Conservation (phyloP, 1,139 yeast genomes). For the Scheffersomyces titani region DNA sequence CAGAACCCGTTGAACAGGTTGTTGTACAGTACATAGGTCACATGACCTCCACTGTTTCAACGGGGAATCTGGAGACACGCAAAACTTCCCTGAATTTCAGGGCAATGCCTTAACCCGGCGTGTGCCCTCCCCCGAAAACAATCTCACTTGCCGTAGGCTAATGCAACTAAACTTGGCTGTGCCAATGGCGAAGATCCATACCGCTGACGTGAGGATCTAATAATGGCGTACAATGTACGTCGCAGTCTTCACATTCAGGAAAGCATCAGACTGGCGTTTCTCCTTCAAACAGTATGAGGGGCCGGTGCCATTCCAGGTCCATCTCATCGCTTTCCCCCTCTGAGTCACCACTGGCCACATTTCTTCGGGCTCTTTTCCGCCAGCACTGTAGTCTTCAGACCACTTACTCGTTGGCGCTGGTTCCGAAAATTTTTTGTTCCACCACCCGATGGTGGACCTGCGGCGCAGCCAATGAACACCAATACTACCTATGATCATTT, state of each 20-base stretch:
- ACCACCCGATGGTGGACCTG: background rate
- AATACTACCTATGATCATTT: background rate
- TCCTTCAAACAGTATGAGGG: background rate
- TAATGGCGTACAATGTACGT: background rate
- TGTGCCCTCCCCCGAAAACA: background rate
- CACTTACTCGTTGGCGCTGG: background rate
- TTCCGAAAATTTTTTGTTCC: background rate
- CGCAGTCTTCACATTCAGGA: background rate
- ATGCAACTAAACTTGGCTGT: background rate
- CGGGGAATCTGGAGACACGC: background rate
- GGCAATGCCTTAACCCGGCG: background rate
- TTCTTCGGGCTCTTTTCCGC: background rate
- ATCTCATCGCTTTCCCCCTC: background rate
- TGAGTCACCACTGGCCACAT: background rate
- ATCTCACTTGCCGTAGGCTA: background rate
- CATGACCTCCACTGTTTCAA: background rate
- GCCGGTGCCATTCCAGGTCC: background rate
- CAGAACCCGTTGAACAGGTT: background rate
- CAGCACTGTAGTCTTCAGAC: background rate
- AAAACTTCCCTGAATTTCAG: background rate
- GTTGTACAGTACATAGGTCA: background rate
- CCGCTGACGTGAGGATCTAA: background rate
- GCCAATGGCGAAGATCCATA: background rate
- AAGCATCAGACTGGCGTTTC: background rate
- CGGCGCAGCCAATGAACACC: too few relatives aligned